Base-by-base conservation (phyloP, 441 rosid genomes). In the Populus hybrid region DNA sequence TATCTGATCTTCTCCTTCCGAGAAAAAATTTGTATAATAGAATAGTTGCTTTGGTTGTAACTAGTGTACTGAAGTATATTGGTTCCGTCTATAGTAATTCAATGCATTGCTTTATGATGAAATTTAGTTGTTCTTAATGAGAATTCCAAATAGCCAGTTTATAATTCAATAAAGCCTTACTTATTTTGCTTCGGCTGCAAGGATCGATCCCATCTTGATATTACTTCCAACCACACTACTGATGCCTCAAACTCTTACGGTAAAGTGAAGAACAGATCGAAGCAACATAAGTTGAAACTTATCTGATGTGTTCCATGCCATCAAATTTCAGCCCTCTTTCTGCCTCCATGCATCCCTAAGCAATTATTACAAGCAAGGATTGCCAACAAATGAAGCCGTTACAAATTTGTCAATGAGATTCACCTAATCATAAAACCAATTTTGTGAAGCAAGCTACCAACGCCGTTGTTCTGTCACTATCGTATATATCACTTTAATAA, bases 21-120 rank as follows among this genome's bases (percentile, higher is more conserved):
- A 77, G 78, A 68, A 11, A 61, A 65, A 80, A 67, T 21, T 14
- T 72, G 72, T 66, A 38, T 69, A 36, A 71, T 78, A 67, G 70
- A 73, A 61, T 70, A 46, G 65, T 57, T 38, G 77, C 26, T 74
- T 63, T 26, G 38, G 63, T 67, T 66, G 79, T 74, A 50, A 50
- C 59, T 64, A 76, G 26, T 73, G 42, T 59, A 72, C 50, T 24
- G 20, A 46, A 59, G 21, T 57, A 38, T 40, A 61, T 64, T 67
- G 34, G 67, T 70, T 40, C 40, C 67, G 70, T 24, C 10, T 14
- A 9, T 11, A 20, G 53, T 61, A 70, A 71, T 36, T 7, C 36
- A 2, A 65, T 65, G 10, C 53, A 20, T 32, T 26, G 20, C 10
- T n/a, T 30, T 21, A 6, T 40, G 10, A 36, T 36, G 36, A 1